A percentile compares a stretch with the other conserved stretches of the same genome.
These are phyloP conservation scores for Casuarina cunninghamiana DNA, from an alignment of 306 rosid species.

Conservation along the genomic window DNA sequence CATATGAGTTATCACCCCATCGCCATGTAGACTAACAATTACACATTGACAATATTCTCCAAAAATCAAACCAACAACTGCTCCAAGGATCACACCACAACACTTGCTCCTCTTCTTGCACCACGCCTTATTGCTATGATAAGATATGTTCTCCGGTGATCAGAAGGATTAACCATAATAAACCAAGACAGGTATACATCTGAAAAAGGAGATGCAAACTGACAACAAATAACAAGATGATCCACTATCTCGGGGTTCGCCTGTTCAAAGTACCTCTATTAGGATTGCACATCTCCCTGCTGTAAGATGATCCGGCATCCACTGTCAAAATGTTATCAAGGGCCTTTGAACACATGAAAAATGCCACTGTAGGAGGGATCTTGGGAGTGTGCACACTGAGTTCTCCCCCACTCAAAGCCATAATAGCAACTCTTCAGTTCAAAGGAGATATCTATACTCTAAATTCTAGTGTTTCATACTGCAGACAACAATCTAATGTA, in stretches of 20 bases:
- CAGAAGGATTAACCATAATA: constrained; percentile 62
- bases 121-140: constrained; percentile 54
- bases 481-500: constrained; percentile 24
- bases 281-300: constrained; percentile 57
- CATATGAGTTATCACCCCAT: constrained; percentile 25
- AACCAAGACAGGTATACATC: constrained; percentile 63
- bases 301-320: constrained; percentile 64
- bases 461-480: constrained; percentile 15
- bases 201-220: constrained; percentile 49
- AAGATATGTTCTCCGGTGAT: constrained; percentile 44
- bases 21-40: constrained; percentile 34
- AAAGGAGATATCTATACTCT: constrained; percentile 25
- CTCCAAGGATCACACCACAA: constrained; percentile 56
- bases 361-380: constrained; percentile 48
- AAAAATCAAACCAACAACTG: constrained; percentile 47
- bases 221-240: constrained; percentile 55
- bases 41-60: constrained; percentile 36
- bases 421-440: constrained; percentile 24
- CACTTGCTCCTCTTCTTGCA: constrained; percentile 61
- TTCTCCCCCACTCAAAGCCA: constrained; percentile 40
- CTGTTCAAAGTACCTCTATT: constrained; percentile 54
- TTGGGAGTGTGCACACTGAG: constrained; percentile 38
- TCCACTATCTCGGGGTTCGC: constrained; percentile 65
- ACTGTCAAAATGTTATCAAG: constrained; percentile 54
- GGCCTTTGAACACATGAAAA: constrained; percentile 41